A percentile compares a stretch with the other conserved stretches of the same genome.
phyloP scores from a whole-genome alignment of 169 alveolate species.

The Plasmodium berghei region DNA sequence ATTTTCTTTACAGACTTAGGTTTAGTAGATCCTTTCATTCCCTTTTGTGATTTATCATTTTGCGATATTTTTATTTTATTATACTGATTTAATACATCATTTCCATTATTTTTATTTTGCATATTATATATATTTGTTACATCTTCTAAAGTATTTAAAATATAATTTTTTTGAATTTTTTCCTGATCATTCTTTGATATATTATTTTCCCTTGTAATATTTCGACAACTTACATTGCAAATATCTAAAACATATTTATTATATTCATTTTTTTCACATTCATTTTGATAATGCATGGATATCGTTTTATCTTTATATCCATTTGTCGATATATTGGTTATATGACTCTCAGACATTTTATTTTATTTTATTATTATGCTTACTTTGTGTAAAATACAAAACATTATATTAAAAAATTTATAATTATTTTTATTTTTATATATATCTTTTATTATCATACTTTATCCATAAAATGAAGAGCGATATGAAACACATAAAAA shows the following conservation, averaged over 20 bases:
- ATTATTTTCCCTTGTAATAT: neutral
- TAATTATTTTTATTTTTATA: too few relatives aligned
- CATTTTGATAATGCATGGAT: neutral
- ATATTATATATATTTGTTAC: constrained; percentile 4
- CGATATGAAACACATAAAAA: too few relatives aligned
- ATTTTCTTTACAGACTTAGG: too few relatives aligned
- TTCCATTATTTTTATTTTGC: constrained; percentile 23
- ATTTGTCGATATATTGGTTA: constrained; percentile 6
- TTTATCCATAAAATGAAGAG: too few relatives aligned
- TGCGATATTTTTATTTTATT: neutral
- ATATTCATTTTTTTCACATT: constrained; percentile 17
- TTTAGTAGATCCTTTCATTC: too few relatives aligned
- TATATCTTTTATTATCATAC: too few relatives aligned
- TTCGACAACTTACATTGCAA: neutral
- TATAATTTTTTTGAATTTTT: constrained; percentile 7
- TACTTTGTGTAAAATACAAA: too few relatives aligned
- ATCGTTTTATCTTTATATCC: constrained; percentile 2
- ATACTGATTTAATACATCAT: neutral
- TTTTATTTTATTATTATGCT: neutral
- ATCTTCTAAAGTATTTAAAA: constrained; percentile 50
- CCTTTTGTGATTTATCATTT: too few relatives aligned
- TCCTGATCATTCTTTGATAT: constrained; percentile 10
- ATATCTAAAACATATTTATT: constrained; percentile 28
- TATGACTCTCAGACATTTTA: constrained; percentile 33
- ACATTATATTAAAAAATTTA: too few relatives aligned